Evolutionary conservation across 2,329 filamentous ascomycete species (phyloP).

Genomic region (Neofusicoccum umdonicola): DNA sequence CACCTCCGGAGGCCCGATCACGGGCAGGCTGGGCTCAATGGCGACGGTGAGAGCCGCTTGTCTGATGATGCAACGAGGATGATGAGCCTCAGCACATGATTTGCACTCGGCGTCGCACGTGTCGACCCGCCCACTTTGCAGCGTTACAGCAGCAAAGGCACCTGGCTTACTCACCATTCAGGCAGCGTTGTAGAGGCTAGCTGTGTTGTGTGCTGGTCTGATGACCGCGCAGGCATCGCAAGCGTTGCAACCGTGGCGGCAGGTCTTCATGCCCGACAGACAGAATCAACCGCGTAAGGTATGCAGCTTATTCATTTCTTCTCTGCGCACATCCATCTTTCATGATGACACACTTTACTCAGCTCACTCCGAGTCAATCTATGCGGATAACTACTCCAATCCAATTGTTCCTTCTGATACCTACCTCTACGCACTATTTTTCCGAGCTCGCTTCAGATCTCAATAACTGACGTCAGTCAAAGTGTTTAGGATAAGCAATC

Average conservation of each 20-base stretch:
- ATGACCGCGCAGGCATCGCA: background rate
- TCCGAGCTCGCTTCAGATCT: background rate
- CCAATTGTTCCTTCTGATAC: conserved; percentile 19
- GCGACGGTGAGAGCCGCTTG: background rate
- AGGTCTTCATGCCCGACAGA: background rate
- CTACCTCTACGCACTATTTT: background rate
- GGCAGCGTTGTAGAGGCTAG: background rate
- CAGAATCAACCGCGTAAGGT: background rate
- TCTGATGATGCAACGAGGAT: background rate
- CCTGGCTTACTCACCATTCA: background rate
- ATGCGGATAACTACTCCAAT: conserved; percentile 16
- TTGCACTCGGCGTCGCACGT: background rate
- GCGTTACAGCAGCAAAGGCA: background rate
- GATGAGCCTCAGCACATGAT: background rate
- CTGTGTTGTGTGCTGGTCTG: background rate
- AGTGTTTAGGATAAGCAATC: background rate
- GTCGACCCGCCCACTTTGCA: background rate
- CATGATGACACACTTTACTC: conserved; percentile 18
- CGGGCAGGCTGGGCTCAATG: background rate
- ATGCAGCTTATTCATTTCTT: background rate
- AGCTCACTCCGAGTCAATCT: conserved; percentile 18
- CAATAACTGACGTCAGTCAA: background rate
- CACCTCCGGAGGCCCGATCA: background rate
- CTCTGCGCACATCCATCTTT: background rate
- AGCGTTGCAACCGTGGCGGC: background rate